Evolutionary conservation across 1,284 basidiomycete species (phyloP).

Genomic region (Exobasidium cylindrosporum): DNA sequence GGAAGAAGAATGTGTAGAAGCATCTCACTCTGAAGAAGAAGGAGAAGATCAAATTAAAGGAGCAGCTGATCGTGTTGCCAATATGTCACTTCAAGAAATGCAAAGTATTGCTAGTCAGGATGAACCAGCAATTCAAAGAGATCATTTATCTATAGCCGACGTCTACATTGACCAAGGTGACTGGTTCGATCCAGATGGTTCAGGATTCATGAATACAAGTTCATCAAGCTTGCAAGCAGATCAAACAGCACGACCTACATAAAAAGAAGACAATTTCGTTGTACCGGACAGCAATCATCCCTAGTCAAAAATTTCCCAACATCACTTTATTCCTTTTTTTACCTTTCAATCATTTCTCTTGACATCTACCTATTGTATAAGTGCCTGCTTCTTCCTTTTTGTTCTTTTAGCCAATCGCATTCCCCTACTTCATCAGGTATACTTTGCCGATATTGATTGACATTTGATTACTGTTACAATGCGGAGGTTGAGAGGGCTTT

Average conservation of each 20-base stretch:
- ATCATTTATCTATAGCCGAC: background rate
- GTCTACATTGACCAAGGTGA: conserved; percentile 20
- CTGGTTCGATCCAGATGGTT: conserved; percentile 40
- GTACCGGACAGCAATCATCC: background rate
- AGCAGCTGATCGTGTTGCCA: background rate
- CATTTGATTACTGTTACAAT: no score
- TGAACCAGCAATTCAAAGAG: background rate
- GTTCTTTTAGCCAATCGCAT: no score
- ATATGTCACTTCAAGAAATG: background rate
- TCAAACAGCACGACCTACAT: background rate
- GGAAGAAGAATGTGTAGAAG: background rate
- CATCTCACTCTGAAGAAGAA: conserved; percentile 8
- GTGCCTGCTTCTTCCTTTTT: background rate
- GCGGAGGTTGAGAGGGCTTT: no score
- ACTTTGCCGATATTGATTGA: no score
- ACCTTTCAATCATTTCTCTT: background rate
- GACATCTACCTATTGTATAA: background rate
- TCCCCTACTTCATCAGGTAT: no score
- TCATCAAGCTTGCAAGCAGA: background rate
- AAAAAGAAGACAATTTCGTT: no score
- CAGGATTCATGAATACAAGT: conserved; percentile 21
- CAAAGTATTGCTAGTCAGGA: conserved; percentile 1
- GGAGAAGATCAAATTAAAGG: background rate
- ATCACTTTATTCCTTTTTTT: background rate
- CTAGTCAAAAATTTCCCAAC: background rate